Percentiles rank a stretch among this genome's conserved stretches.
Evolutionary conservation across 306 rosid genomes (phyloP).

Genomic region (Phaseolus lunatus): DNA sequence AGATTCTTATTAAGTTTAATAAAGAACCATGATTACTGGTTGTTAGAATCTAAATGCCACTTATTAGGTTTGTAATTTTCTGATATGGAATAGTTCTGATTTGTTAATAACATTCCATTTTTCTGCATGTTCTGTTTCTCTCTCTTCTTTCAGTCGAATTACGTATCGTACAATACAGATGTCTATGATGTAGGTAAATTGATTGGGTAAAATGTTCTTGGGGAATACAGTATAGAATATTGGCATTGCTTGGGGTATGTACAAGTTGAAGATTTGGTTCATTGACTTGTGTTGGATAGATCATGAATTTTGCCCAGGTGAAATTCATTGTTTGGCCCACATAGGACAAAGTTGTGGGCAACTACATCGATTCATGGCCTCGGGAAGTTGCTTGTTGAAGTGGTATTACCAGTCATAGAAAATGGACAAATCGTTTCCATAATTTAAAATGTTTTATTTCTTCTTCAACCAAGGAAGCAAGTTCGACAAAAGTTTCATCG

Average conservation of each 20-base stretch:
- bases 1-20: constrained; percentile 21
- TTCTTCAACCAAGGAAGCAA: neutral
- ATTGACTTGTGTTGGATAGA: constrained; percentile 4
- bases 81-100: constrained; percentile 19
- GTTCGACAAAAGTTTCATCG: neutral
- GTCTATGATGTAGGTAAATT: neutral
- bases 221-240: neutral
- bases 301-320: neutral
- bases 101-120: neutral
- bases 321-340: constrained; percentile 32
- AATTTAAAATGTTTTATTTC: neutral
- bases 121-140: neutral
- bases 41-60: neutral
- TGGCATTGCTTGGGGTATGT: neutral
- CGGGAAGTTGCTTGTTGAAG: constrained; percentile 3
- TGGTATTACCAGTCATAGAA: neutral
- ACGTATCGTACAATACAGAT: neutral
- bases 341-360: neutral
- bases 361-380: neutral
- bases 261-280: neutral
- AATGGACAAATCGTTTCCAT: neutral
- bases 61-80: neutral
- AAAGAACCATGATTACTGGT: neutral
- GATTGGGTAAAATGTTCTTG: constrained; percentile 10
- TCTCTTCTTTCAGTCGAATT: neutral